phyloP scores from a whole-genome alignment of 352 stramenopile genomes.

The Pythium volutum region DNA sequence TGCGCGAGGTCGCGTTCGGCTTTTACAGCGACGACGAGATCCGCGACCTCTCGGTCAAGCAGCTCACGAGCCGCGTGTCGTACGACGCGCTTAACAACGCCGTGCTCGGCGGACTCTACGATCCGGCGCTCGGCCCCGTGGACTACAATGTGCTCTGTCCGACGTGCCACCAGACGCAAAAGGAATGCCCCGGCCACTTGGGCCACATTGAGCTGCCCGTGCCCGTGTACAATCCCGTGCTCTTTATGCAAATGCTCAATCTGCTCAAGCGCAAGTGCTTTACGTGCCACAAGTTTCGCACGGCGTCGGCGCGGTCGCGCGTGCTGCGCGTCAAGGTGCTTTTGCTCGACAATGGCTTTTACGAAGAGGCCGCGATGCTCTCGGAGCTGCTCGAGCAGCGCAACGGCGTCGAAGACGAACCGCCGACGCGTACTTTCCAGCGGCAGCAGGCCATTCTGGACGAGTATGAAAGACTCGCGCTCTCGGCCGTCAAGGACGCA shows the following conservation, averaged over 20 bases:
- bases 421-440: conserved; percentile 63
- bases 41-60: conserved; percentile 93
- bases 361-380: conserved; percentile 74
- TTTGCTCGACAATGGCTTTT: conserved; percentile 88
- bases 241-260: conserved; percentile 94
- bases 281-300: conserved; percentile 96
- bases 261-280: conserved; percentile 98
- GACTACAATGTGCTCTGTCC: conserved; percentile 90
- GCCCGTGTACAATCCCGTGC: conserved; percentile 97
- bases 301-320: conserved; percentile 67
- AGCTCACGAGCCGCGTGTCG: conserved; percentile 94
- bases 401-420: conserved; percentile 84
- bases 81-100: conserved; percentile 95
- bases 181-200: conserved; percentile 97
- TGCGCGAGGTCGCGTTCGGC: conserved; percentile 90
- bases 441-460: conserved; percentile 85
- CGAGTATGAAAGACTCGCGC: conserved; percentile 85
- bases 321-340: conserved; percentile 90
- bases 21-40: conserved; percentile 99
- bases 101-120: conserved; percentile 96
- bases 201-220: conserved; percentile 99
- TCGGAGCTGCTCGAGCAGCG: conserved; percentile 82
- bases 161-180: conserved; percentile 95
- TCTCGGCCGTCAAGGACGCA: conserved; percentile 39
- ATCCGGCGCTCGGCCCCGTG: conserved; percentile 93